phyloP scores from a whole-genome alignment of 1,139 yeast genomes.

The Scheffersomyces cryptocercus region DNA sequence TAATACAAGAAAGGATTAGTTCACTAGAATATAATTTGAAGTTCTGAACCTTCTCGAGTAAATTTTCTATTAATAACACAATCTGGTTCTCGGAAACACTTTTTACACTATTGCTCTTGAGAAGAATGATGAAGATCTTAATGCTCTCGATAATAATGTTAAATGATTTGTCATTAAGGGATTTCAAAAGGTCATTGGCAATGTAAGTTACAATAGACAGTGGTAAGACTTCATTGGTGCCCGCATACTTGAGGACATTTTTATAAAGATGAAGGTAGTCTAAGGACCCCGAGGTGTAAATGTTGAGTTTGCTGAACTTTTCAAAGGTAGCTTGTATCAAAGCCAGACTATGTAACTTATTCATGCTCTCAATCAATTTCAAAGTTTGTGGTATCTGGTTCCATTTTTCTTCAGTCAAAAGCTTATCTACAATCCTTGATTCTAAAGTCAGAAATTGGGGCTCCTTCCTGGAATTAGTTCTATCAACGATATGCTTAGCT shows the following conservation, averaged over 20 bases:
- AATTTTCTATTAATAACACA: slow-evolving; percentile 16
- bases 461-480: slow-evolving; percentile 6
- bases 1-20: slow-evolving; percentile 49
- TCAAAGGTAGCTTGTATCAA: slow-evolving; percentile 11
- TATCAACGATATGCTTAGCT: slow-evolving; percentile 27
- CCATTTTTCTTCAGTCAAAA: slow-evolving; percentile 21
- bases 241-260: slow-evolving; percentile 19
- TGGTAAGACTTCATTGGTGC: slow-evolving; percentile 11
- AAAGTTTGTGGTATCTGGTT: slow-evolving; percentile 24
- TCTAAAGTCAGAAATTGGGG: slow-evolving; percentile 16
- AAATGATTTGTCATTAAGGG: slow-evolving; percentile 35
- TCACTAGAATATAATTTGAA: slow-evolving; percentile 48
- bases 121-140: slow-evolving; percentile 37
- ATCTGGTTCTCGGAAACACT: slow-evolving; percentile 7
- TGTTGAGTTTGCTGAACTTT: slow-evolving; percentile 16
- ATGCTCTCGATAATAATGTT: slow-evolving; percentile 56
- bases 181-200: slow-evolving; percentile 41
- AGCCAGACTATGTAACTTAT: slow-evolving; percentile 10
- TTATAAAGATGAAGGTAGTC: slow-evolving; percentile 30
- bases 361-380: slow-evolving; percentile 31
- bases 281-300: slow-evolving; percentile 23
- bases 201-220: slow-evolving; percentile 28
- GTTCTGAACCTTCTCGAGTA: slow-evolving; percentile 35
- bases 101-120: slow-evolving; percentile 21
- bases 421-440: slow-evolving; percentile 15